A percentile compares a stretch with the other conserved stretches of the same genome.
phyloP scores from a whole-genome alignment of 805 yeast genomes.

The Lipomyces anomalus region DNA sequence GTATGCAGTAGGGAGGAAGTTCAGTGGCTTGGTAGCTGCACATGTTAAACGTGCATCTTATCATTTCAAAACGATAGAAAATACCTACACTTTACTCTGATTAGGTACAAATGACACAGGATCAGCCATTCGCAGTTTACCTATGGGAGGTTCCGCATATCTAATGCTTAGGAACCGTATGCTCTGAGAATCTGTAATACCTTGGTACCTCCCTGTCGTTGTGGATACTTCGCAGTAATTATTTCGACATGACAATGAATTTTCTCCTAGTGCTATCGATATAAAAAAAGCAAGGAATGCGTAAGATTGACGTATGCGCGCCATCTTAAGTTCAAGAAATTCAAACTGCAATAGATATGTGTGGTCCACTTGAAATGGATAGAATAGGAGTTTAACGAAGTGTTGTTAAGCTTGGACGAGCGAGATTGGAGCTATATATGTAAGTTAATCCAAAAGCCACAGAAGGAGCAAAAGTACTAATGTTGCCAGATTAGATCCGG shows the following conservation, averaged over 20 bases:
- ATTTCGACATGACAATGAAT: background rate
- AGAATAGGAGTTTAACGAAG: too few relatives aligned
- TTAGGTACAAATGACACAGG: constrained; percentile 11
- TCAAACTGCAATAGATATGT: too few relatives aligned
- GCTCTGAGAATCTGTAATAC: constrained; percentile 8
- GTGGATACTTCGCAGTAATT: constrained; percentile 15
- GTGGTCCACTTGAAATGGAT: too few relatives aligned
- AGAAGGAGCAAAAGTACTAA: background rate
- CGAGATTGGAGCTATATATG: too few relatives aligned
- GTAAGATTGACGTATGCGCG: too few relatives aligned
- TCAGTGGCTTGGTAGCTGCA: constrained; percentile 13
- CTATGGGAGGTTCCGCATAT: constrained; percentile 22
- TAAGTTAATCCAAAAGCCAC: background rate
- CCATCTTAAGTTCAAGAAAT: too few relatives aligned
- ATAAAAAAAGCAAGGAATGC: too few relatives aligned
- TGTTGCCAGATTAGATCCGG: background rate
- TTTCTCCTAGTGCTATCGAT: too few relatives aligned
- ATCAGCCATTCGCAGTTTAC: constrained; percentile 13
- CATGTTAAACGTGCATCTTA: background rate
- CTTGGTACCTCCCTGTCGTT: constrained; percentile 17
- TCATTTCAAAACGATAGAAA: background rate
- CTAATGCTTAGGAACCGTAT: constrained; percentile 18
- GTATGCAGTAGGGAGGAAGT: constrained; percentile 22
- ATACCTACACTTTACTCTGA: constrained; percentile 4
- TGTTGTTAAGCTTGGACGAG: too few relatives aligned